phyloP scores from a whole-genome alignment of 805 yeast genomes.

The Saccharomycopsis sp. region DNA sequence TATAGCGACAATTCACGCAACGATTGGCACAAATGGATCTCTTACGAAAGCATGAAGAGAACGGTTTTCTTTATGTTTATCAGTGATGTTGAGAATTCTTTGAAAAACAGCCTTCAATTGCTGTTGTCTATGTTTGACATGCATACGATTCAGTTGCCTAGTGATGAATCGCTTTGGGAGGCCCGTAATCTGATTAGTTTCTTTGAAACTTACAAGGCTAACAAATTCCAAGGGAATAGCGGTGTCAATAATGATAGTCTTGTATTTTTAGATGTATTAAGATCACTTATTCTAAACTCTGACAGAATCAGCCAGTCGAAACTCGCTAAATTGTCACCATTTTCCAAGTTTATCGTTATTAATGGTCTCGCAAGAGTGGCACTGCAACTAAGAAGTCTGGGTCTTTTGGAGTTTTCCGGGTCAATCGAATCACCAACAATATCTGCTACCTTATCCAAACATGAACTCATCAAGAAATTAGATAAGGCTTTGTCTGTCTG shows the following conservation, averaged over 20 bases:
- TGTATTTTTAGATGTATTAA: neutral
- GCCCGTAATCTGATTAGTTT: conserved; percentile 27
- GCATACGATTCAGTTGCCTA: conserved; percentile 37
- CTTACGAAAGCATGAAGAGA: conserved; percentile 39
- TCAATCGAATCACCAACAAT: neutral
- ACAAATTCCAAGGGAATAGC: too few species aligned
- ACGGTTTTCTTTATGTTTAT: conserved; percentile 37
- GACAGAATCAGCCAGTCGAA: neutral
- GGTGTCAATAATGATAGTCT: conserved; percentile 27
- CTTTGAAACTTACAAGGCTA: conserved; percentile 21
- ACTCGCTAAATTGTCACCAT: neutral
- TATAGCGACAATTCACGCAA: conserved; percentile 4
- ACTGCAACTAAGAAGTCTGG: neutral
- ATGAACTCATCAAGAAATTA: neutral
- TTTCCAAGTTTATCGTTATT: neutral
- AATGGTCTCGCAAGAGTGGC: neutral
- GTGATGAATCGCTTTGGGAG: conserved; percentile 39
- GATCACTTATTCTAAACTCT: neutral
- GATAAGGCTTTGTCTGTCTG: conserved; percentile 17
- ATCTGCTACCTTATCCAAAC: conserved; percentile 4
- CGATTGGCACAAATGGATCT: conserved; percentile 41
- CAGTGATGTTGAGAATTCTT: conserved; percentile 35
- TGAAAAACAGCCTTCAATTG: conserved; percentile 20
- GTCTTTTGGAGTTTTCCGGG: neutral
- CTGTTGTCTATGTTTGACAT: conserved; percentile 39